Base-by-base conservation (phyloP, 192 early-diverging fungal species). In the Pecoramyces ruminantium region DNA sequence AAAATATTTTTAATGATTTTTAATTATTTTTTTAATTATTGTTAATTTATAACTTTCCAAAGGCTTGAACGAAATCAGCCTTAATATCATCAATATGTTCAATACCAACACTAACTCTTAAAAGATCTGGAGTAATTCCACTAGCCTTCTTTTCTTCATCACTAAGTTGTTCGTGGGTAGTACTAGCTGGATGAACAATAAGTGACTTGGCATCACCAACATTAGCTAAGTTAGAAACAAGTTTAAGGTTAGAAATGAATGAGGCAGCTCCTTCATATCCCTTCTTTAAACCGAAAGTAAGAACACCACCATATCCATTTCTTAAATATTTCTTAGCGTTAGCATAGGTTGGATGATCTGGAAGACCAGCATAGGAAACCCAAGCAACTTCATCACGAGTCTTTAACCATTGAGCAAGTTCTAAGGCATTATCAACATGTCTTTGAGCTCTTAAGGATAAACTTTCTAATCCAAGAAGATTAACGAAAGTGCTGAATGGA, bases 171-270 rank as follows among this genome's bases (percentile, higher is more conserved):
- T 93, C 93, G 83, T 98, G 95, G 17, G 95, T 98, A 12, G 95
- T 96, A 29, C 89, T 84, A 28, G 93, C 87, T 15, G 96, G 94
- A 80, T 95, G 92, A 81, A 96, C 95, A 28, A 93, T 93, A 29
- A 98, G 87, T 13, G 95, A 96, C 83, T 94, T 90, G 14, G 93
- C 90, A 86, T 98, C 96, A 78, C 96, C 96, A n/a, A 98, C 94
- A 80, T 98, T 98, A 77, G 95, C 96, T 29, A 98, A 85, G 84
- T 96, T 94, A n/a, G 93, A 94, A 5, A 92, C 89, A 29, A 98
- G 89, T 83, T 96, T 88, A 39, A 96, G 89, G 25, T 80, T 83
- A 80, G 94, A 88, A 78, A 98, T 92, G 83, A 98, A 96, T 29
- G 79, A 81, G 38, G 90, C 94, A 28, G 92, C 91, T 29, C 83